Percentiles rank a stretch among this genome's conserved stretches.
These are phyloP conservation scores for Podila horticola DNA, from an alignment of 192 early-diverging fungal genomes.

Conservation along the genomic window DNA sequence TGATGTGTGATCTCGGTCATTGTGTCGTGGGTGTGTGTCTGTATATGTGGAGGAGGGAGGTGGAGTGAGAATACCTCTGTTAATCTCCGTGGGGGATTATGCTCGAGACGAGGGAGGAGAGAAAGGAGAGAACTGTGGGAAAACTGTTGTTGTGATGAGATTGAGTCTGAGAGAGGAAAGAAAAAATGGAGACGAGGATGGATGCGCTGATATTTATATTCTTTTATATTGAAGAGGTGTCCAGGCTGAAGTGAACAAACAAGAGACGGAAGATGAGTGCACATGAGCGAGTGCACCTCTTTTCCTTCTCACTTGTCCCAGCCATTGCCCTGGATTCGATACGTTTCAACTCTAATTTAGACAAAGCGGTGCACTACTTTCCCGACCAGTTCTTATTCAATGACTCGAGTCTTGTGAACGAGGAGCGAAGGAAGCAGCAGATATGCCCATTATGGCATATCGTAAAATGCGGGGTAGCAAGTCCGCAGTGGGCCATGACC, in stretches of 20 bases:
- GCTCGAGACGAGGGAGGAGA: neutral
- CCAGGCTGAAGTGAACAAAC: too few species aligned
- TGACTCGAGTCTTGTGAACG: too few species aligned
- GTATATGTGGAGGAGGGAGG: neutral
- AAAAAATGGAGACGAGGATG: conserved; percentile 1
- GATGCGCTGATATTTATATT: neutral
- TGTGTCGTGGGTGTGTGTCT: neutral
- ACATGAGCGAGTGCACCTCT: too few species aligned
- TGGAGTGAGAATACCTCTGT: neutral
- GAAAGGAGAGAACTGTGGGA: neutral
- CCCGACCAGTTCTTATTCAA: too few species aligned
- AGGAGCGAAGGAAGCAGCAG: neutral
- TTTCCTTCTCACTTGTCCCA: too few species aligned
- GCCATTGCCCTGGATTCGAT: too few species aligned
- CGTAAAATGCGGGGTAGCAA: conserved; percentile 31
- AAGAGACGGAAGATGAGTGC: too few species aligned
- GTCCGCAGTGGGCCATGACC: conserved; percentile 1
- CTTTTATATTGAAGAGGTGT: neutral
- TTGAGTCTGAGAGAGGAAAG: conserved; percentile 14
- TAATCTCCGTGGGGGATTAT: neutral
- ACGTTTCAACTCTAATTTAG: too few species aligned
- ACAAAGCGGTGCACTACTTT: too few species aligned
- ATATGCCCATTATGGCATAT: conserved; percentile 14
- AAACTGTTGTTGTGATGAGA: conserved; percentile 1
- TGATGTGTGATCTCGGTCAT: conserved; percentile 43